These are phyloP conservation scores for Neckera pumila DNA, from an alignment of 225 moss, liverwort and hornwort species.

Conservation along the genomic window DNA sequence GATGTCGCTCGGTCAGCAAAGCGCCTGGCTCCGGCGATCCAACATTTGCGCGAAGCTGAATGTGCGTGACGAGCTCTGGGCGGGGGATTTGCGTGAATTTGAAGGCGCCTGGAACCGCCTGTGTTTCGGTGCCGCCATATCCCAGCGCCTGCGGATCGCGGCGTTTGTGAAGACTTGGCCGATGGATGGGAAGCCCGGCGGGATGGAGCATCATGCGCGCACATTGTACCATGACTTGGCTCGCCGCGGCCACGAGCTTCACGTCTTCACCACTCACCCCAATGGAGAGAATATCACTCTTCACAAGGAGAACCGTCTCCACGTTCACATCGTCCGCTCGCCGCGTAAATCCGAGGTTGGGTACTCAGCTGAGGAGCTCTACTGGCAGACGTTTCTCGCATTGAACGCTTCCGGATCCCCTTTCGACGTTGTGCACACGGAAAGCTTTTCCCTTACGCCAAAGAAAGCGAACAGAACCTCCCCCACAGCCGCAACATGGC, in stretches of 20 bases:
- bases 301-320: neutral
- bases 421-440: neutral
- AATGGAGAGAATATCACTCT: neutral
- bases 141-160: neutral
- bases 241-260: constrained; percentile 5
- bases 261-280: neutral
- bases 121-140: neutral
- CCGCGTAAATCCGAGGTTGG: neutral
- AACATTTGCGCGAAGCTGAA: constrained; percentile 1
- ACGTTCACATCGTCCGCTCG: neutral
- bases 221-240: neutral
- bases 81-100: neutral
- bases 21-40: neutral
- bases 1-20: neutral
- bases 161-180: constrained; percentile 12
- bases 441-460: neutral
- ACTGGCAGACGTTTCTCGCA: neutral
- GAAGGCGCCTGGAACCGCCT: constrained; percentile 11
- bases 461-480: neutral
- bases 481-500: neutral
- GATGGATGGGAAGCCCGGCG: neutral
- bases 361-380: neutral
- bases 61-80: neutral
- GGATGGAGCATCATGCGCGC: constrained; percentile 6
- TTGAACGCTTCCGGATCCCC: neutral